A percentile compares a stretch with the other conserved stretches of the same genome.
Evolutionary conservation across 73 alveolate species (phyloP).

Genomic region (Tetrahymena thermophila): DNA sequence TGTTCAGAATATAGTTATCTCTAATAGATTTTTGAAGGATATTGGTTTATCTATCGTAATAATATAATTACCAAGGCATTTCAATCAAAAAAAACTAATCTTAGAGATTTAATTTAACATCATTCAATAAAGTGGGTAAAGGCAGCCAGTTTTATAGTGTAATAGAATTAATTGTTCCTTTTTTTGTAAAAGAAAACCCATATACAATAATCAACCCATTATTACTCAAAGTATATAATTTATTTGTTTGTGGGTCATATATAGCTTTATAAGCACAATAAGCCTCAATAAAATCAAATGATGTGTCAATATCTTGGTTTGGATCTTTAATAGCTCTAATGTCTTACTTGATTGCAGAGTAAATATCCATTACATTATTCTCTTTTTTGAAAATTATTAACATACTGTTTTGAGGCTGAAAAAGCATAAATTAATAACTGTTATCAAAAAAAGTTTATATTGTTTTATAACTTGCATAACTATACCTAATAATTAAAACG

Average conservation of each 20-base stretch:
- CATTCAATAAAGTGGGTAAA: background rate
- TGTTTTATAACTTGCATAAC: background rate
- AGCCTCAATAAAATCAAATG: background rate
- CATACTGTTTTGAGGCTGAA: background rate
- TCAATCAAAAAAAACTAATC: background rate
- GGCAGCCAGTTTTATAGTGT: background rate
- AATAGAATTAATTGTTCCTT: background rate
- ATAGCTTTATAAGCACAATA: background rate
- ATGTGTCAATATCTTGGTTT: background rate
- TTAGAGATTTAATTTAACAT: background rate
- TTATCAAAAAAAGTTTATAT: background rate
- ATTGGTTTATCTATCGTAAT: background rate
- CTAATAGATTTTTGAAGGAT: background rate
- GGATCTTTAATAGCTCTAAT: background rate
- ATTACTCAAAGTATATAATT: background rate
- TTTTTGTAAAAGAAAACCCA: background rate
- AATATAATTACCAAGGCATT: background rate
- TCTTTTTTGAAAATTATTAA: background rate
- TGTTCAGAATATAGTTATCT: background rate
- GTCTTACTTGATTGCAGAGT: background rate
- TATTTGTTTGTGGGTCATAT: background rate
- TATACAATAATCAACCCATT: background rate
- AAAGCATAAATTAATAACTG: background rate
- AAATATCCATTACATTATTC: background rate
- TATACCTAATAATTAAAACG: background rate